Percentiles rank a stretch among this genome's conserved stretches.
Conservation (phyloP, 345 rosid species). For the Eucalyptus rudis region DNA sequence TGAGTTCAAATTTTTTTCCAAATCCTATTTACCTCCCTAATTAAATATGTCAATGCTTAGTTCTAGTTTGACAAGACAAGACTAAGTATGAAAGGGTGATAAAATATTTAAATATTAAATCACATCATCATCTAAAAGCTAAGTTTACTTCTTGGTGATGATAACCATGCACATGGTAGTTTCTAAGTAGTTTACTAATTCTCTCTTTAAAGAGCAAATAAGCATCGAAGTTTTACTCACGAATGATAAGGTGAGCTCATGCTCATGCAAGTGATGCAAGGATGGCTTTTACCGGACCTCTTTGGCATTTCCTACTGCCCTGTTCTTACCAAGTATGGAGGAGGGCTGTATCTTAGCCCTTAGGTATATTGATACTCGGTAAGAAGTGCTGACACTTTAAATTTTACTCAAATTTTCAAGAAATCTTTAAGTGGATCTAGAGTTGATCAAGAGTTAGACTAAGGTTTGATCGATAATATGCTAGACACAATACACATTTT, state of each 20-base stretch:
- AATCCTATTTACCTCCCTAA: too few species aligned
- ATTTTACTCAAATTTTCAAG: neutral
- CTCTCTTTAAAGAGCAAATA: neutral
- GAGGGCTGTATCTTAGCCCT: neutral
- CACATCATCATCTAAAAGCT: too few species aligned
- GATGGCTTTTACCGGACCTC: neutral
- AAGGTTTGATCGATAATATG: neutral
- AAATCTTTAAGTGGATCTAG: neutral
- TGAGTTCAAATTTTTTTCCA: too few species aligned
- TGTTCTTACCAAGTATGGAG: neutral
- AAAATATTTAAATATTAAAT: too few species aligned
- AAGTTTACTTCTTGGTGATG: neutral
- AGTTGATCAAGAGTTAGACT: neutral
- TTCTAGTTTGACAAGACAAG: too few species aligned
- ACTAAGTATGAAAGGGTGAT: too few species aligned
- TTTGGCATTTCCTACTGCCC: neutral
- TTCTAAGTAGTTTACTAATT: neutral
- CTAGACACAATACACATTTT: neutral
- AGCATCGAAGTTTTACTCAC: neutral
- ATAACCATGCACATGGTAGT: neutral
- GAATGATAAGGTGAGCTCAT: neutral
- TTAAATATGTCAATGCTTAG: too few species aligned
- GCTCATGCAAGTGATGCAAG: neutral
- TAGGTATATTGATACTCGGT: neutral
- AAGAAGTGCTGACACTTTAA: neutral